Evolutionary conservation across 2,329 filamentous ascomycete genomes (phyloP).

Genomic region (Aspergillus cejpii): DNA sequence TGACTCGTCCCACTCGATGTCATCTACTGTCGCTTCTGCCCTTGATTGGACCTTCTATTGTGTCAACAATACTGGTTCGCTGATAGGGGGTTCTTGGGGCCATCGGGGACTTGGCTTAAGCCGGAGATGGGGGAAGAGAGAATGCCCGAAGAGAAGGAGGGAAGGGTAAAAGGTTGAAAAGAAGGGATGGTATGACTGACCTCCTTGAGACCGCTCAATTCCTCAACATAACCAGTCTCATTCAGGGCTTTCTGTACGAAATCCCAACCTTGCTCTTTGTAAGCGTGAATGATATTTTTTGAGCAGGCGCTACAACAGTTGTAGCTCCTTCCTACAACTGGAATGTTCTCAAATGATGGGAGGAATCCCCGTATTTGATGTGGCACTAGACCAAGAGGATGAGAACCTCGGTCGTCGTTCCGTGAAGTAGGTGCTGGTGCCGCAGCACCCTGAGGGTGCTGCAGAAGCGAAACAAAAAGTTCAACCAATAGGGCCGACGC

Average conservation of each 20-base stretch:
- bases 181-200: conserved; percentile 22
- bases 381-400: conserved; percentile 50
- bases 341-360: conserved; percentile 53
- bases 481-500: conserved; percentile 89
- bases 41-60: conserved; percentile 38
- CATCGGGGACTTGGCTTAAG: too few relatives aligned
- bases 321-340: conserved; percentile 53
- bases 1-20: conserved; percentile 43
- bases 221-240: conserved; percentile 58
- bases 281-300: conserved; percentile 47
- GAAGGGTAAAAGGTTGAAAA: conserved; percentile 18
- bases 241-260: conserved; percentile 56
- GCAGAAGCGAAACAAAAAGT: conserved; percentile 75
- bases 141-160: not conserved
- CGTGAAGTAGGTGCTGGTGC: conserved; percentile 35
- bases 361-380: conserved; percentile 60
- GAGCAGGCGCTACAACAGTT: conserved; percentile 59
- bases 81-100: too few relatives aligned
- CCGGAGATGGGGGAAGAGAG: not conserved
- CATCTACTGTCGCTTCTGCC: conserved; percentile 41
- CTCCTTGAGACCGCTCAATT: conserved; percentile 56
- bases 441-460: conserved; percentile 60
- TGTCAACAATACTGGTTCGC: too few relatives aligned
- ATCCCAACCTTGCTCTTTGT: conserved; percentile 51
- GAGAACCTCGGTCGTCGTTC: conserved; percentile 33